Base-by-base conservation (phyloP, 2,329 filamentous ascomycete species). In the Didymella sp. region DNA sequence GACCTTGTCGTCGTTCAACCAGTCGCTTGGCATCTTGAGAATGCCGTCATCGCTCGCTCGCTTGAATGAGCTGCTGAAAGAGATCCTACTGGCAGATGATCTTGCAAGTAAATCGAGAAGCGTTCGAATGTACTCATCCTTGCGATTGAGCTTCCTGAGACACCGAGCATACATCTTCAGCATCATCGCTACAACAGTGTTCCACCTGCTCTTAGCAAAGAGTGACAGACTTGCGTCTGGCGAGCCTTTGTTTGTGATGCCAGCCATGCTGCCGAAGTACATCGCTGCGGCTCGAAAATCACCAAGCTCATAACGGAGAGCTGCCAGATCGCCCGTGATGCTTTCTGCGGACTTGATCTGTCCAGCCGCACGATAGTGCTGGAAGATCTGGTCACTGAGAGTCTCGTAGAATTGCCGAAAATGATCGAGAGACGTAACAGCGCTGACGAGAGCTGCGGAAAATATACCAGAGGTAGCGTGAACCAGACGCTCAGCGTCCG, bases 121-220 rank as follows among this genome's bases (percentile, higher is more conserved):
- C 8, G 90, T 87, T 22, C 86, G 85, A 15, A 93, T 87, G 68
- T 92, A 96, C 60, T 96, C 91, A 49, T 94, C 89, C 58, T 87
- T 87, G 13, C 87, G 86, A 45, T 89, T 82, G 25, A 96, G 83
- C 65, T 91, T 84, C 62, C 90, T 89, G 25, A 99, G 82, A 73
- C 93, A 98, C 45, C 85, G 84, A 0, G 90, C 86, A 72, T 97
- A 95, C 82, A 97, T 89, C 62, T 91, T 85, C 6, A 98, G 82
- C 84, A 96, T 90, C 0, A 89, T 89, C 3, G 92, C 80, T 71
- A 98, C 92, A 12, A 96, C 81, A 0, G 88, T 80, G 50, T 84
- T 87, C 93, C 95, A 98, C 42, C 88, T 85, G 54, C 85, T 87
- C 54, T 89, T 86, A 0, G 89, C 89, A 66, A 95, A 96, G 60